Percentiles rank a stretch among this genome's conserved stretches.
phyloP scores from a whole-genome alignment of 306 rosid species.

The Cicer cuneatum region DNA sequence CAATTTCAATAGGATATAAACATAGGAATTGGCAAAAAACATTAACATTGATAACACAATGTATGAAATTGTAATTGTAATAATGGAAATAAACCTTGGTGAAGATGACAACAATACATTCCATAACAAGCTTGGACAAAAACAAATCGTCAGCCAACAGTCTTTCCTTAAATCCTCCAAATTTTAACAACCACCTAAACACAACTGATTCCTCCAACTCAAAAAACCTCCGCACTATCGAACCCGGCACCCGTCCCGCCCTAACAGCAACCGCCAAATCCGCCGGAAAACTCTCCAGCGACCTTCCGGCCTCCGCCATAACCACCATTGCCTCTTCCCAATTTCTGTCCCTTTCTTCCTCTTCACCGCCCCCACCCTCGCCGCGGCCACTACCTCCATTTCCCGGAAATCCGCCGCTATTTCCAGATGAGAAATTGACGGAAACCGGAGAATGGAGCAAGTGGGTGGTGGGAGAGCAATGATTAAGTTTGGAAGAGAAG shows the following conservation, averaged over 20 bases:
- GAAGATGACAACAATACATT: slow-evolving; percentile 84
- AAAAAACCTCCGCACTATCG: slow-evolving; percentile 69
- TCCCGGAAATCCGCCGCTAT: slow-evolving; percentile 21
- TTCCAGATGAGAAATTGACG: slow-evolving; percentile 31
- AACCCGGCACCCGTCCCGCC: slow-evolving; percentile 78
- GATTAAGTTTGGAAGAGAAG: slow-evolving; percentile 39
- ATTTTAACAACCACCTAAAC: slow-evolving; percentile 70
- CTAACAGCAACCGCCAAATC: slow-evolving; percentile 74
- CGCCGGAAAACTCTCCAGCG: slow-evolving; percentile 70
- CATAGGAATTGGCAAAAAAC: neutral
- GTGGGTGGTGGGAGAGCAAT: slow-evolving; percentile 31
- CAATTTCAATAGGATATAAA: neutral
- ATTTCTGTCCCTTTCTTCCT: slow-evolving; percentile 62
- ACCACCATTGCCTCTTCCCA: slow-evolving; percentile 70
- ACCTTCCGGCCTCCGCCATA: slow-evolving; percentile 65
- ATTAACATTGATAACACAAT: neutral
- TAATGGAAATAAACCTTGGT: slow-evolving; percentile 65
- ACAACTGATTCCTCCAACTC: slow-evolving; percentile 71
- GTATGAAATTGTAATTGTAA: neutral
- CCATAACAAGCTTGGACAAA: slow-evolving; percentile 81
- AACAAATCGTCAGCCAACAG: slow-evolving; percentile 92
- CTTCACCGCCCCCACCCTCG: slow-evolving; percentile 43
- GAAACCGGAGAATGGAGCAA: slow-evolving; percentile 21
- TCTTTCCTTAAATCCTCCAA: slow-evolving; percentile 90
- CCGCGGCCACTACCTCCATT: slow-evolving; percentile 38